These are phyloP conservation scores for Sphagnurus paluster DNA, from an alignment of 1,284 basidiomycete species.

Conservation along the genomic window DNA sequence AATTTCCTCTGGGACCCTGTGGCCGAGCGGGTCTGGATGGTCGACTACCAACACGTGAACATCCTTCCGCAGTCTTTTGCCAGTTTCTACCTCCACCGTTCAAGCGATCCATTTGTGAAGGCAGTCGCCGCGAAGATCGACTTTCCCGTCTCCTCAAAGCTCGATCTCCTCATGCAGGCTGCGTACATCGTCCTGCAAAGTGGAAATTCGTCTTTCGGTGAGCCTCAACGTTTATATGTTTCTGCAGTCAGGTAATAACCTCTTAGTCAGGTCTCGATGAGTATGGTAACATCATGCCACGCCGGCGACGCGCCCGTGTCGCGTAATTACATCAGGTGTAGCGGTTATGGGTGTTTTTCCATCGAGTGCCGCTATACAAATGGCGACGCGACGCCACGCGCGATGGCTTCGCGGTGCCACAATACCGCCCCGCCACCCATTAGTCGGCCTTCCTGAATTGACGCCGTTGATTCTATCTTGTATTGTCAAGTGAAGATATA, in stretches of 20 bases:
- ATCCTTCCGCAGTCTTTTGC: neutral
- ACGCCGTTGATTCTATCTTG: no score
- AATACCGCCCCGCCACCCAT: no score
- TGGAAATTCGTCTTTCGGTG: neutral
- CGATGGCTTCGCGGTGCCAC: no score
- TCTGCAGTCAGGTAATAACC: neutral
- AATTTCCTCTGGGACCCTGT: neutral
- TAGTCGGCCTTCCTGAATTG: no score
- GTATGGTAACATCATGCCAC: neutral
- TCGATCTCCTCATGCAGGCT: neutral
- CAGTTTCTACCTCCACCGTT: neutral
- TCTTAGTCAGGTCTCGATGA: neutral
- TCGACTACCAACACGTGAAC: neutral
- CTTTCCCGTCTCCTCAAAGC: neutral
- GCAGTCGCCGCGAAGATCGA: neutral
- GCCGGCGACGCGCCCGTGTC: no score
- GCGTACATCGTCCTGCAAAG: neutral
- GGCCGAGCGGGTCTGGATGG: neutral
- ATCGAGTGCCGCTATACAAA: no score
- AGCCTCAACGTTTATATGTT: neutral
- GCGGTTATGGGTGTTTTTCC: no score
- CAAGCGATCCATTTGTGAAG: neutral
- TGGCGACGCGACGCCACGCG: no score
- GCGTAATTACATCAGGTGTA: no score
- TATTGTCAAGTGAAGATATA: no score